Conservation (phyloP, 2,329 filamentous ascomycete genomes). For the Rugonectria rugulosa region DNA sequence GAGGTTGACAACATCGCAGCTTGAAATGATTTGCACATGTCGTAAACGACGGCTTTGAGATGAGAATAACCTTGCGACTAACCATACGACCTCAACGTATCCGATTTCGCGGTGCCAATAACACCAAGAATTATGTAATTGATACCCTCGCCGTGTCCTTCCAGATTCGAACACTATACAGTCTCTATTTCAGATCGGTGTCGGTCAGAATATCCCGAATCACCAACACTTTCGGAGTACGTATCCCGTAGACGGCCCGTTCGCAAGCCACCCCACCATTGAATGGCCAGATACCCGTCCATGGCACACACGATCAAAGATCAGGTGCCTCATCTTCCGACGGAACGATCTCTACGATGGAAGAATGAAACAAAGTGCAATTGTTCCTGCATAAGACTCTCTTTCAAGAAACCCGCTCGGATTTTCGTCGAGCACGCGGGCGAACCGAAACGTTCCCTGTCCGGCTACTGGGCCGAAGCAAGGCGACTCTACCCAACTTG, state of each 20-base stretch:
- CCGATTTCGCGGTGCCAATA: too few relatives aligned
- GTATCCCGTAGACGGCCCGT: too few relatives aligned
- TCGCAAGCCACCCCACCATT: neutral
- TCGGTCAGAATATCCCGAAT: constrained; percentile 12
- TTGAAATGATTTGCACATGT: too few relatives aligned
- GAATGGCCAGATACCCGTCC: neutral
- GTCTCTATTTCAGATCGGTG: neutral
- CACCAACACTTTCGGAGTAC: too few relatives aligned
- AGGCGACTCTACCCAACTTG: constrained; percentile 31
- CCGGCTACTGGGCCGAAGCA: constrained; percentile 35
- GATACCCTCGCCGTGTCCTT: too few relatives aligned
- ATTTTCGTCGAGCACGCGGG: neutral
- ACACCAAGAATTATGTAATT: too few relatives aligned
- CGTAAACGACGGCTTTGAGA: too few relatives aligned
- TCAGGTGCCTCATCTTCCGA: too few relatives aligned
- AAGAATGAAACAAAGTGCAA: neutral
- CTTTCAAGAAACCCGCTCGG: neutral
- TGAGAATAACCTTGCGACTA: too few relatives aligned
- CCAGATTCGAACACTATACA: too few relatives aligned
- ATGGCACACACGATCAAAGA: neutral
- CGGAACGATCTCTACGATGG: neutral
- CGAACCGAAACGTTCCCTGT: neutral
- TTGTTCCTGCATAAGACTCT: neutral
- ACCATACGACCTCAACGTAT: too few relatives aligned
- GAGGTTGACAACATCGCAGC: too few relatives aligned